phyloP scores from a whole-genome alignment of 1,284 basidiomycete species.

The Ganoderma meredithae region DNA sequence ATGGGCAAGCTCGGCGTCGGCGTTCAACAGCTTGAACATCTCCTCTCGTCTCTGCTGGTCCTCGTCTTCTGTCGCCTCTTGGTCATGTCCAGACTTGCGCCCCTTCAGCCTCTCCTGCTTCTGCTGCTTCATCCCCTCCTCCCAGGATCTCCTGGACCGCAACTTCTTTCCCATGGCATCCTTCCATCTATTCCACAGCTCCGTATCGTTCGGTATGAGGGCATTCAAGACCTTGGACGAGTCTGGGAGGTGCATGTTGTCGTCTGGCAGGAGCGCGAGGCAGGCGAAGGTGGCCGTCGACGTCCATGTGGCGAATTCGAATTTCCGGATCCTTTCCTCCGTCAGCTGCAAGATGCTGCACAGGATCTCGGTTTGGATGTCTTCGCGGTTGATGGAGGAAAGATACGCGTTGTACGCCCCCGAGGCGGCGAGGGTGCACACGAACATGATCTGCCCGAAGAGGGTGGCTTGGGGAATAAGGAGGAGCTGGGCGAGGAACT shows the following conservation, averaged over 20 bases:
- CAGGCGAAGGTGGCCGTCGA: conserved; percentile 25
- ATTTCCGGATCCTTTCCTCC: conserved; percentile 17
- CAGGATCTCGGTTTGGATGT: conserved; percentile 28
- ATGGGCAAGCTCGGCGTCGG: not conserved
- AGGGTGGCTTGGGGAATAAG: conserved; percentile 30
- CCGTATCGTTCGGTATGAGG: conserved; percentile 30
- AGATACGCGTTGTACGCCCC: conserved; percentile 31
- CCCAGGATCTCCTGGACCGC: not conserved
- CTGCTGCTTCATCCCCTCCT: conserved; percentile 4
- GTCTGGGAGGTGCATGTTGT: conserved; percentile 11
- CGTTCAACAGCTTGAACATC: not conserved
- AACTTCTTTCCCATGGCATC: not conserved
- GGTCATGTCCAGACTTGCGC: not conserved
- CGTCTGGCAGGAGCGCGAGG: conserved; percentile 17
- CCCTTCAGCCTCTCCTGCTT: not conserved
- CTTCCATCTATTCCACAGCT: conserved; percentile 33
- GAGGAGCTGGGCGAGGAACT: conserved; percentile 31
- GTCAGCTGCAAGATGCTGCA: conserved; percentile 16
- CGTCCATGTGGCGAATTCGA: conserved; percentile 25
- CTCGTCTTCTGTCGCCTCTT: not conserved
- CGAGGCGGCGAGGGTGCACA: conserved; percentile 26
- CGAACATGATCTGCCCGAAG: conserved; percentile 33
- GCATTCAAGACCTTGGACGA: conserved; percentile 24
- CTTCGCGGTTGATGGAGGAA: conserved; percentile 29
- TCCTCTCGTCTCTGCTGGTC: not conserved